Evolutionary conservation across 805 yeast genomes (phyloP).

Genomic region (Grigorovia humatica): DNA sequence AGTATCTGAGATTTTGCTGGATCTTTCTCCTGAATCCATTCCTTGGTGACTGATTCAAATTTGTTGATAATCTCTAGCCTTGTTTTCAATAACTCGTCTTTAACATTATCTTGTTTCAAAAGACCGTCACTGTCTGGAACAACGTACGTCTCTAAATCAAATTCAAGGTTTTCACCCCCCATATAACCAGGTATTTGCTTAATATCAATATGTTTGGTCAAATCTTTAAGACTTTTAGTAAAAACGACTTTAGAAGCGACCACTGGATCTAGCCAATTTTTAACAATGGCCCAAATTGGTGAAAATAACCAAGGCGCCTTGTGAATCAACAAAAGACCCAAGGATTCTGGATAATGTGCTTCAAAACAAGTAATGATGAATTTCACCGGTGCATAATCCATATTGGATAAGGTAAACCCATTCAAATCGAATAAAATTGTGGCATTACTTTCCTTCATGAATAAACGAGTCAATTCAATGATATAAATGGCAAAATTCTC

Average conservation of each 20-base stretch:
- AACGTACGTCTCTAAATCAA: constrained; percentile 45
- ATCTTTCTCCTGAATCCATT: constrained; percentile 54
- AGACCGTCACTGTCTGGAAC: constrained; percentile 51
- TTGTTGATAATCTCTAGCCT: constrained; percentile 44
- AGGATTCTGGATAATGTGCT: constrained; percentile 91
- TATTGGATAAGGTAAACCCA: constrained; percentile 79
- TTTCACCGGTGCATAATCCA: constrained; percentile 88
- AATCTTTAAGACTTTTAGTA: constrained; percentile 60
- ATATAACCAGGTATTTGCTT: constrained; percentile 55
- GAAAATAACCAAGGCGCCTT: constrained; percentile 96
- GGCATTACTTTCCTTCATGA: constrained; percentile 68
- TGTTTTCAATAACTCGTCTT: constrained; percentile 31
- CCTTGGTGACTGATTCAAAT: constrained; percentile 55
- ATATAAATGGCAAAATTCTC: constrained; percentile 63
- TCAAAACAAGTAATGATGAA: constrained; percentile 83
- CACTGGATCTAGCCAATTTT: constrained; percentile 93
- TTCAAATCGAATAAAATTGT: constrained; percentile 78
- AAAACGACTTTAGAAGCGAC: constrained; percentile 86
- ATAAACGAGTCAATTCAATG: constrained; percentile 75
- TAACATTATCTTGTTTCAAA: constrained; percentile 31
- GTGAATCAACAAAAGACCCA: constrained; percentile 76
- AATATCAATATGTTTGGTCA: constrained; percentile 49
- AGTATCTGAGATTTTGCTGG: constrained; percentile 38
- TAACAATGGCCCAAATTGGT: constrained; percentile 88
- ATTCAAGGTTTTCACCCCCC: constrained; percentile 57